phyloP scores from a whole-genome alignment of 306 rosid species.

The Malus orientalis region DNA sequence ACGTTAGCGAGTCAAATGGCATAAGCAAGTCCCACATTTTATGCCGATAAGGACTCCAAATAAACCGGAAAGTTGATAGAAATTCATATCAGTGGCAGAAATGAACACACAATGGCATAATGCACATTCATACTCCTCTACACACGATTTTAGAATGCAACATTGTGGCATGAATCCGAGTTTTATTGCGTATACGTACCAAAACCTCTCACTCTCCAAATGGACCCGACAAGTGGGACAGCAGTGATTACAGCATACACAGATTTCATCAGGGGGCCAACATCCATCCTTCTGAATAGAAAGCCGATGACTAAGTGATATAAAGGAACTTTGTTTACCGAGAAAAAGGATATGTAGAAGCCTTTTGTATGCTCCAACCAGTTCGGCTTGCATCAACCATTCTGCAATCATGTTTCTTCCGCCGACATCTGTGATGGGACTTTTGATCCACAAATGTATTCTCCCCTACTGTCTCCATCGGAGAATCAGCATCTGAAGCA shows the following conservation, averaged over 20 bases:
- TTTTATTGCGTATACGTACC: background rate
- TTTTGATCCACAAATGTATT: constrained; percentile 77
- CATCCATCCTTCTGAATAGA: background rate
- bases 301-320: background rate
- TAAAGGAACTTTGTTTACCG: background rate
- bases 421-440: constrained; percentile 85
- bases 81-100: background rate
- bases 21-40: too few relatives aligned
- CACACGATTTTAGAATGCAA: background rate
- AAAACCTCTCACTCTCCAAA: background rate
- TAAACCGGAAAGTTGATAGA: background rate
- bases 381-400: constrained; percentile 52
- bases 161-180: background rate
- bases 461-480: constrained; percentile 87
- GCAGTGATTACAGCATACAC: background rate
- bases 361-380: background rate
- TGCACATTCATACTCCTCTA: background rate
- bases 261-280: background rate
- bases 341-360: background rate
- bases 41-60: too few relatives aligned
- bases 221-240: background rate
- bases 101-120: background rate
- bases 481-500: constrained; percentile 50
- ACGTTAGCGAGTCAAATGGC: too few relatives aligned
- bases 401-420: constrained; percentile 87